Percentiles rank a stretch among this genome's conserved stretches.
Conservation (phyloP, 73 alveolate species). For the Paramecium bursaria region DNA sequence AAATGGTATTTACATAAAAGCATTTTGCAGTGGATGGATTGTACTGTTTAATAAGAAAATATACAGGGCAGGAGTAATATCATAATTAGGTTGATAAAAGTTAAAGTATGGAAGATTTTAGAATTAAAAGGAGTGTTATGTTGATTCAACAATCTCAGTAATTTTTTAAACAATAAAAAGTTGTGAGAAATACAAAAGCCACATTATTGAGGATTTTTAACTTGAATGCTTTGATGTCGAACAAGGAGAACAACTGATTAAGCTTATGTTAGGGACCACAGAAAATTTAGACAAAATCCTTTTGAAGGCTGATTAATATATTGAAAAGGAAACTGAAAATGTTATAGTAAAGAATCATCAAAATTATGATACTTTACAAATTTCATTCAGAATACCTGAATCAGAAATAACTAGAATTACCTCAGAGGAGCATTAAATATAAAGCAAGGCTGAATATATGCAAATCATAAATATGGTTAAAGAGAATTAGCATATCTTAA, state of each 20-base stretch:
- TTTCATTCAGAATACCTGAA: slow-evolving; percentile 23
- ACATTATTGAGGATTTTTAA: slow-evolving; percentile 20
- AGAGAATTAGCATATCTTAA: background rate
- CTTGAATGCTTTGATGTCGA: slow-evolving; percentile 19
- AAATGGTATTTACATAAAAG: slow-evolving; percentile 39
- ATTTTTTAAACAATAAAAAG: background rate
- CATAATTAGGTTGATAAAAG: slow-evolving; percentile 28
- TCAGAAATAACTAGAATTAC: slow-evolving; percentile 15
- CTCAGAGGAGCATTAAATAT: slow-evolving; percentile 33
- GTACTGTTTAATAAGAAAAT: slow-evolving; percentile 30
- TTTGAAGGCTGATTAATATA: background rate
- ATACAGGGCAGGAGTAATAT: slow-evolving; percentile 41
- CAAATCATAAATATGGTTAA: background rate
- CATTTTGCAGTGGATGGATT: slow-evolving; percentile 28
- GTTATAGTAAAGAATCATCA: background rate
- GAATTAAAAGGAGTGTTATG: background rate
- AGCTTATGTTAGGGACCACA: background rate
- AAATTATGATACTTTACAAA: slow-evolving; percentile 1
- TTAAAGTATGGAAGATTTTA: background rate
- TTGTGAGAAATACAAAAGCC: slow-evolving; percentile 22
- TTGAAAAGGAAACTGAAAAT: slow-evolving; percentile 7
- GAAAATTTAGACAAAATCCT: slow-evolving; percentile 3
- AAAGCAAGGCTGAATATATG: slow-evolving; percentile 23
- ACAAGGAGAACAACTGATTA: slow-evolving; percentile 2
- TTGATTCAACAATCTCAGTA: slow-evolving; percentile 23